phyloP scores from a whole-genome alignment of 371 early-diverging fungal species.

The Mucor sp. region DNA sequence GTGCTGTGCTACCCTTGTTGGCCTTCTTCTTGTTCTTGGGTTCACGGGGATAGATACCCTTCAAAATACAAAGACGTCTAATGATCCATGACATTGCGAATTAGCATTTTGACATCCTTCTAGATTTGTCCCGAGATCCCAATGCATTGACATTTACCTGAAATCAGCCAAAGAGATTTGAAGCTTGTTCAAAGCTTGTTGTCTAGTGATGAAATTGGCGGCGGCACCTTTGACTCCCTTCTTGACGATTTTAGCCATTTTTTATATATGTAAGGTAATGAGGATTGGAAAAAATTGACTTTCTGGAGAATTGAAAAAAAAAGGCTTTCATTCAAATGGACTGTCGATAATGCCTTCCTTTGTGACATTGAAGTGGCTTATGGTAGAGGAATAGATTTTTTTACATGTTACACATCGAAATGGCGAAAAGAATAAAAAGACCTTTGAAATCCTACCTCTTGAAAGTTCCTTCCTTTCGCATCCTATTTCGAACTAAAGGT shows the following conservation, averaged over 20 bases:
- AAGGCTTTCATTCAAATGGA: conserved; percentile 1
- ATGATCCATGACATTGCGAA: not conserved
- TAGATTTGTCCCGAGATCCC: not conserved
- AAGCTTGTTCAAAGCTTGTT: conserved; percentile 91
- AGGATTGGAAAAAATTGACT: conserved; percentile 7
- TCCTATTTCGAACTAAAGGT: conserved; percentile 13
- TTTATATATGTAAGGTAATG: not conserved
- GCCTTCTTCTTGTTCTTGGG: conserved; percentile 94
- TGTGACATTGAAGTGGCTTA: conserved; percentile 7
- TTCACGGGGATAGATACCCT: conserved; percentile 97
- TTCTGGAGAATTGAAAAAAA: not conserved
- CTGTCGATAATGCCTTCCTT: not conserved
- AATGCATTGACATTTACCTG: conserved; percentile 56
- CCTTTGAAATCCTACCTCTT: not conserved
- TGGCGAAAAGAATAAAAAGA: not conserved
- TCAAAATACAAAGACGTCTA: conserved; percentile 95
- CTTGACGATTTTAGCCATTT: conserved; percentile 81
- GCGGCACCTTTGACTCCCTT: conserved; percentile 93
- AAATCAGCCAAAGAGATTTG: conserved; percentile 94
- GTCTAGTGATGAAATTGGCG: conserved; percentile 88
- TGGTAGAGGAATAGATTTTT: not conserved
- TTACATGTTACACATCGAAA: not conserved
- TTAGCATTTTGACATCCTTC: not conserved
- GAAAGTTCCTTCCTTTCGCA: conserved; percentile 9
- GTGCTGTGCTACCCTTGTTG: conserved; percentile 88